These are phyloP conservation scores for Neofusicoccum ribis DNA, from an alignment of 2,329 filamentous ascomycete species.

Conservation along the genomic window DNA sequence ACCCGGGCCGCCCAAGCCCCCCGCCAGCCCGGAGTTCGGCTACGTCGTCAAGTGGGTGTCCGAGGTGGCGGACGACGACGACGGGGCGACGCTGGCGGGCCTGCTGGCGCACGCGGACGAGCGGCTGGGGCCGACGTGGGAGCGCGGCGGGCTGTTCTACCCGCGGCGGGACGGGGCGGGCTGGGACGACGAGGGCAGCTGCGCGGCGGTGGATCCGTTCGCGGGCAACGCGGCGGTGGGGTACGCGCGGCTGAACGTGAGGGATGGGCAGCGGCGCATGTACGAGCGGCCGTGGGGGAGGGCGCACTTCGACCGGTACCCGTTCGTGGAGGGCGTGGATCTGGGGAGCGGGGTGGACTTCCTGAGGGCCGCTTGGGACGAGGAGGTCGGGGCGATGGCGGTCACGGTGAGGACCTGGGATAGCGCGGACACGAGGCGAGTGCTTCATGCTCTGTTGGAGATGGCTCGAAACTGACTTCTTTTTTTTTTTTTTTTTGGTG, in stretches of 20 bases:
- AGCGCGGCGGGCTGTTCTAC: constrained; percentile 40
- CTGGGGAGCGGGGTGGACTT: no score
- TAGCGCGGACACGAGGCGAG: no score
- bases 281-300: constrained; percentile 35
- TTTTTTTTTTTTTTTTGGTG: no score
- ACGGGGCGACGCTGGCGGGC: constrained; percentile 16
- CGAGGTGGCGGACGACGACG: constrained; percentile 29
- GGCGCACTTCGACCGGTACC: constrained; percentile 22
- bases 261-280: constrained; percentile 39
- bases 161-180: constrained; percentile 30
- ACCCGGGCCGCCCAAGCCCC: no score
- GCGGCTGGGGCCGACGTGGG: constrained; percentile 33
- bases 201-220: constrained; percentile 37
- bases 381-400: no score
- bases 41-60: constrained; percentile 35
- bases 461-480: no score
- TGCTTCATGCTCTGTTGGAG: no score
- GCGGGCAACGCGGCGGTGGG: constrained; percentile 39
- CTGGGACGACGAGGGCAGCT: constrained; percentile 23
- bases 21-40: no score
- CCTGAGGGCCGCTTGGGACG: no score
- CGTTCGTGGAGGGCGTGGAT: no score
- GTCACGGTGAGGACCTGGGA: no score
- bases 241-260: constrained; percentile 40
- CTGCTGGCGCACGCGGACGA: constrained; percentile 32